phyloP scores from a whole-genome alignment of 306 rosid genomes.

The Crotalaria pallida region DNA sequence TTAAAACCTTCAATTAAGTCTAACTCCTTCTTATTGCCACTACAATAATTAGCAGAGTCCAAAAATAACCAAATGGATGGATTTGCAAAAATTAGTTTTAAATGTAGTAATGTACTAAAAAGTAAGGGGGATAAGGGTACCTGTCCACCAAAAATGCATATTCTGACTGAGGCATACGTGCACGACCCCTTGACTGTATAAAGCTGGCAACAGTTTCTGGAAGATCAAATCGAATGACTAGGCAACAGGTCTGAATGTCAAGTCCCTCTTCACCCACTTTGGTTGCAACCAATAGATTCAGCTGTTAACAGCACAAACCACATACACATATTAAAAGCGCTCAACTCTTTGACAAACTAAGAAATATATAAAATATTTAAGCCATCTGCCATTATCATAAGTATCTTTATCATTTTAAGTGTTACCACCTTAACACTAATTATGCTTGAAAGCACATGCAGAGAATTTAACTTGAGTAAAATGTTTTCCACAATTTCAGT shows the following conservation, averaged over 20 bases:
- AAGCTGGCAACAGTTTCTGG: constrained; percentile 98
- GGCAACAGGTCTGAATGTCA: constrained; percentile 96
- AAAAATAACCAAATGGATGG: background rate
- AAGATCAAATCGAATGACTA: constrained; percentile 90
- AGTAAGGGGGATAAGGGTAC: constrained; percentile 36
- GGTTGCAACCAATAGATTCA: constrained; percentile 89
- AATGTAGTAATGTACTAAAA: constrained; percentile 11
- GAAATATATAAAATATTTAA: constrained; percentile 1
- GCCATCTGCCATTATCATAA: constrained; percentile 5
- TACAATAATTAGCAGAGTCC: constrained; percentile 32
- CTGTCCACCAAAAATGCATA: constrained; percentile 90
- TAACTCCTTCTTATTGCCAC: constrained; percentile 62
- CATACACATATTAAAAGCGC: constrained; percentile 15
- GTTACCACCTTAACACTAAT: constrained; percentile 5
- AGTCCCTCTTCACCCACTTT: constrained; percentile 99
- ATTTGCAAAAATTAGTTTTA: constrained; percentile 17
- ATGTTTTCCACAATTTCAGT: background rate
- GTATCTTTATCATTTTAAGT: background rate
- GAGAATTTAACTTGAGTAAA: background rate
- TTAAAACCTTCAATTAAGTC: constrained; percentile 53
- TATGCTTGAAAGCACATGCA: constrained; percentile 3
- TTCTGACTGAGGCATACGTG: constrained; percentile 87
- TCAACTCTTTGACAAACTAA: constrained; percentile 11
- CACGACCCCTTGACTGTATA: constrained; percentile 99
- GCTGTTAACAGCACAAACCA: constrained; percentile 46